Conservation (phyloP, 2,329 filamentous ascomycete genomes). For the Hymenoscyphus salicellus region DNA sequence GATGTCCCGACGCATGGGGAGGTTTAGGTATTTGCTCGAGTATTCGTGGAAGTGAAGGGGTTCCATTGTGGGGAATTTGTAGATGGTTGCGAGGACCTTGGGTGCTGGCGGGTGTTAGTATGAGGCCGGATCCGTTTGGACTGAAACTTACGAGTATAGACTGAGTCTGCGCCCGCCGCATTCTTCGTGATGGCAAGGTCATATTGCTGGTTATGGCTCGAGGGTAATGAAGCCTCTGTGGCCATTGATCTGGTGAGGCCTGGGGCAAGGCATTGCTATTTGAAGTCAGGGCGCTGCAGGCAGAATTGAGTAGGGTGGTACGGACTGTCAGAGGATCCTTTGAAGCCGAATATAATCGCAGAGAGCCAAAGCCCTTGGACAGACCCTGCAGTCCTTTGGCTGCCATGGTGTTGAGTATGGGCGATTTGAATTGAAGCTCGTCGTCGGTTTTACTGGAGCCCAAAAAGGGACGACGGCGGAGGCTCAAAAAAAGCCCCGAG, state of each 20-base stretch:
- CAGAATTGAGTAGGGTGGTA: neutral
- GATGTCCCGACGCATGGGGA: conserved; percentile 86
- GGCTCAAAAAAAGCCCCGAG: conserved; percentile 16
- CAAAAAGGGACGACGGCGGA: conserved; percentile 7
- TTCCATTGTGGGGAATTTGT: conserved; percentile 86
- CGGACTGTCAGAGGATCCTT: conserved; percentile 42
- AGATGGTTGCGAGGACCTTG: conserved; percentile 78
- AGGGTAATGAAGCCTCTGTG: conserved; percentile 41
- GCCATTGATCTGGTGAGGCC: conserved; percentile 46
- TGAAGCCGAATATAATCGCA: conserved; percentile 27
- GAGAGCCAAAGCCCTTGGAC: conserved; percentile 28
- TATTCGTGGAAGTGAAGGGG: conserved; percentile 75
- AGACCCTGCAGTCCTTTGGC: conserved; percentile 35
- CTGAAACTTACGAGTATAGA: conserved; percentile 18
- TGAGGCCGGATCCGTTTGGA: neutral
- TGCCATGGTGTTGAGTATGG: conserved; percentile 30
- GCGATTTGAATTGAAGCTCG: conserved; percentile 13
- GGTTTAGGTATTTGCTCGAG: conserved; percentile 75
- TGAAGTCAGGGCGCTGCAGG: conserved; percentile 24
- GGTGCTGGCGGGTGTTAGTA: conserved; percentile 42
- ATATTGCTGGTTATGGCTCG: conserved; percentile 21
- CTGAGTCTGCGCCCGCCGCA: conserved; percentile 12
- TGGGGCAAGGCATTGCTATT: conserved; percentile 44
- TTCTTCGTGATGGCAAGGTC: conserved; percentile 17
- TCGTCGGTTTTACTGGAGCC: conserved; percentile 12